Conservation (phyloP, 108 stramenopile genomes). For the Discostella pseudostelligera region DNA sequence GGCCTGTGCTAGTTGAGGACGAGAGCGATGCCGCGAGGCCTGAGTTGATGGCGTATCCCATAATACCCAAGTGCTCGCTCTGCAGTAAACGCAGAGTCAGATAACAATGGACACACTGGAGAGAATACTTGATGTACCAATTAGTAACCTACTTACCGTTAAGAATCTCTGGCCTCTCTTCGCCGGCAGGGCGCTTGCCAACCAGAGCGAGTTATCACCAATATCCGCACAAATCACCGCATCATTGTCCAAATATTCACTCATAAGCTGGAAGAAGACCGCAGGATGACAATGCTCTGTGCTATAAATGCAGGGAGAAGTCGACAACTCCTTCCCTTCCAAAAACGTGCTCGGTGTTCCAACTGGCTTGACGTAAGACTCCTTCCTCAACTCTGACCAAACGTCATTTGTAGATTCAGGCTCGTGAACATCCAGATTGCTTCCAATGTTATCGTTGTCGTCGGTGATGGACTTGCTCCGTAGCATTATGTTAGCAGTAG, state of each 20-base stretch:
- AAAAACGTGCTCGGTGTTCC: slow-evolving; percentile 9
- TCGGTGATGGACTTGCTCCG: background rate
- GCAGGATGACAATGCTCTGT: slow-evolving; percentile 26
- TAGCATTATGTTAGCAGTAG: slow-evolving; percentile 2
- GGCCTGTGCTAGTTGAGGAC: slow-evolving; percentile 4
- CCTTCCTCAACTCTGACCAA: slow-evolving; percentile 2
- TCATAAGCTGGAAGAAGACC: slow-evolving; percentile 25
- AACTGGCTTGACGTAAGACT: background rate
- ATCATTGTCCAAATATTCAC: slow-evolving; percentile 14
- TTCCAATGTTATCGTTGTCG: background rate
- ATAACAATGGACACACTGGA: no score
- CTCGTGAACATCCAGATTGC: background rate
- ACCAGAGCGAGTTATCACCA: slow-evolving; percentile 37
- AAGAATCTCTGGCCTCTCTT: slow-evolving; percentile 42
- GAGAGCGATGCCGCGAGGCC: slow-evolving; percentile 30
- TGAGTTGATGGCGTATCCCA: slow-evolving; percentile 51
- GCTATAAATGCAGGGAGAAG: background rate
- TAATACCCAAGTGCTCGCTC: slow-evolving; percentile 51
- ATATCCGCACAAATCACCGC: slow-evolving; percentile 33
- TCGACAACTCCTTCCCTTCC: background rate
- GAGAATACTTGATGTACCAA: slow-evolving; percentile 17
- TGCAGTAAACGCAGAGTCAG: background rate
- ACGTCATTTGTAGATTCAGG: background rate
- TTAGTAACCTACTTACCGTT: slow-evolving; percentile 38
- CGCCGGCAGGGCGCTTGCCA: slow-evolving; percentile 30